Percentiles rank a stretch among this genome's conserved stretches.
Evolutionary conservation across 2,329 filamentous ascomycete species (phyloP).

Genomic region (Stemphylium beticola): DNA sequence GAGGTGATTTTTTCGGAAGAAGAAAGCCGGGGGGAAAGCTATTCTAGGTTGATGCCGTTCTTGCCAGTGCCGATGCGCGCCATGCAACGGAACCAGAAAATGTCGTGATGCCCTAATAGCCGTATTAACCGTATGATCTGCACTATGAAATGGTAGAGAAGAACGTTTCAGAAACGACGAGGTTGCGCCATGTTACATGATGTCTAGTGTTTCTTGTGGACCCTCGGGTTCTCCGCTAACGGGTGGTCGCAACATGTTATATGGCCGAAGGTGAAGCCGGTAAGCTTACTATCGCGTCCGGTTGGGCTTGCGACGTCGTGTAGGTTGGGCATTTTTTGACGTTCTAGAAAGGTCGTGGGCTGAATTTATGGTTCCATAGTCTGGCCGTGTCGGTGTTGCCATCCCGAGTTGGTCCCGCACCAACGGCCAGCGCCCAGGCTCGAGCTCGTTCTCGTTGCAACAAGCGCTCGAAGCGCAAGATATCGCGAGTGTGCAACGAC

Average conservation of each 20-base stretch:
- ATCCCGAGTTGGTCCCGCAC: neutral
- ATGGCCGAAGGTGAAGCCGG: too few species aligned
- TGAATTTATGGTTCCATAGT: neutral
- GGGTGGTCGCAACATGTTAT: neutral
- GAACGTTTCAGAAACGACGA: neutral
- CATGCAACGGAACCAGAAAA: neutral
- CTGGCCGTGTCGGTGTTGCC: neutral
- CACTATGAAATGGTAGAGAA: neutral
- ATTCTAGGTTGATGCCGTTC: neutral
- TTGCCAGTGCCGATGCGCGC: neutral
- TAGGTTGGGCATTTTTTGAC: neutral
- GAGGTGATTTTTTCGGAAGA: neutral
- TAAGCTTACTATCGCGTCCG: neutral
- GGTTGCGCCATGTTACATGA: neutral
- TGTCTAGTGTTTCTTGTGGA: neutral
- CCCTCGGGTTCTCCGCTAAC: neutral
- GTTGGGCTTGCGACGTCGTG: neutral
- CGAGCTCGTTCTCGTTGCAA: too few species aligned
- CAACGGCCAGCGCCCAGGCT: too few species aligned
- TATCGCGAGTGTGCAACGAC: neutral
- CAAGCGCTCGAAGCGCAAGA: too few species aligned
- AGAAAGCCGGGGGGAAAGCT: neutral
- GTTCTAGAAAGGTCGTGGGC: neutral
- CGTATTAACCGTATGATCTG: neutral
- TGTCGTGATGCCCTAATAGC: neutral